Evolutionary conservation across 2,329 filamentous ascomycete genomes (phyloP).

Genomic region (Cercospora sojina): DNA sequence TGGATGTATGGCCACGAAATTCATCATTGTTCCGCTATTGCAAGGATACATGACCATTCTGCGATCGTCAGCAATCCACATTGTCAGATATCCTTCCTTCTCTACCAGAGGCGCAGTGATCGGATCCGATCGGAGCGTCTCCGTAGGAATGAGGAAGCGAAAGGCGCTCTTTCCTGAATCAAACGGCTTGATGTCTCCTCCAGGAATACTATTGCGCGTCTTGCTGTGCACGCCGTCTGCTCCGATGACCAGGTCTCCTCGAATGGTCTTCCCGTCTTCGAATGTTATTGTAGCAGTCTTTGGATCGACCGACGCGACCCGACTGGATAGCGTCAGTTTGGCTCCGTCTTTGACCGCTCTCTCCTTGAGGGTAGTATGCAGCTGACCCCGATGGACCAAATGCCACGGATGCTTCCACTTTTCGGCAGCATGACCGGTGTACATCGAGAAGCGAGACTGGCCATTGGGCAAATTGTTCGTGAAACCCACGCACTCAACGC

Average conservation of each 20-base stretch:
- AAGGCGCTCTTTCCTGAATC: constrained; percentile 56
- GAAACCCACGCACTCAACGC: constrained; percentile 23
- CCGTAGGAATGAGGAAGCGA: constrained; percentile 54
- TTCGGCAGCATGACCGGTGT: constrained; percentile 20
- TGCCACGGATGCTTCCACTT: constrained; percentile 33
- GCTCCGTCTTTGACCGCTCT: constrained; percentile 26
- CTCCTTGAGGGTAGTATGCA: constrained; percentile 32
- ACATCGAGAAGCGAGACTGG: constrained; percentile 18
- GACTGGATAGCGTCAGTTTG: constrained; percentile 26
- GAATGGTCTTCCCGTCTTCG: constrained; percentile 27
- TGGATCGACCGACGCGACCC: constrained; percentile 14
- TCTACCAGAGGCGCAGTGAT: constrained; percentile 43
- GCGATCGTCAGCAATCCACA: constrained; percentile 46
- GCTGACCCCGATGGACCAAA: constrained; percentile 32
- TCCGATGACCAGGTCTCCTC: constrained; percentile 35
- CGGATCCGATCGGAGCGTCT: constrained; percentile 44
- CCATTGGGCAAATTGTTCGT: constrained; percentile 22
- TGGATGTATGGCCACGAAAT: constrained; percentile 47
- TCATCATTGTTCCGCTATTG: constrained; percentile 47
- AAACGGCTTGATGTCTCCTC: constrained; percentile 29
- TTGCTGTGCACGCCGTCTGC: constrained; percentile 37
- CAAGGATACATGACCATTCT: constrained; percentile 51
- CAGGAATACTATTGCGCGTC: constrained; percentile 24
- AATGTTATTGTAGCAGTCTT: constrained; percentile 22
- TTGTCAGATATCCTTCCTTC: constrained; percentile 41